Evolutionary conservation across 768 basidiomycete genomes (phyloP).

Genomic region (Rhodotorula paludigena): DNA sequence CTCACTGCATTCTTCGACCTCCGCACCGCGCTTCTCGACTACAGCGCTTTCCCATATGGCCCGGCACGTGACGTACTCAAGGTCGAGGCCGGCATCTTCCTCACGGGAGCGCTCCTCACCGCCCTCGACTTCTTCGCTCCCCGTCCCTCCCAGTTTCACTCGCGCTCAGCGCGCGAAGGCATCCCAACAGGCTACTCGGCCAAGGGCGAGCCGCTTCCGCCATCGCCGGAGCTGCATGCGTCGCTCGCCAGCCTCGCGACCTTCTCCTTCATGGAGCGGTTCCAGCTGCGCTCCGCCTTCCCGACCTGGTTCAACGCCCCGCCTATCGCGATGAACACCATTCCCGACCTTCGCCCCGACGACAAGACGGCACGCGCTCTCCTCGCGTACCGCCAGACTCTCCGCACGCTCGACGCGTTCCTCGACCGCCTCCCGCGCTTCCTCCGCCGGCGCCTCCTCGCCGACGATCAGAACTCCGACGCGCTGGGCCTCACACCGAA

Average conservation of each 20-base stretch:
- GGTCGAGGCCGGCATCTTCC: constrained; percentile 23
- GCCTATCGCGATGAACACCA: constrained; percentile 8
- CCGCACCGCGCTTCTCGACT: constrained; percentile 36
- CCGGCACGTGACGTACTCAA: not conserved
- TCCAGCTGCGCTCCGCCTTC: constrained; percentile 25
- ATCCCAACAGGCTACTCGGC: not conserved
- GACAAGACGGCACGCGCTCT: constrained; percentile 44
- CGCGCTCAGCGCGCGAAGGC: constrained; percentile 2
- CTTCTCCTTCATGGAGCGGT: constrained; percentile 38
- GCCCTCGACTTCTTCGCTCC: constrained; percentile 37
- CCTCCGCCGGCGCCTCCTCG: constrained; percentile 6
- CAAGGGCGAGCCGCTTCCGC: constrained; percentile 11
- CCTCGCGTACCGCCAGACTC: constrained; percentile 39
- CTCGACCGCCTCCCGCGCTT: not conserved
- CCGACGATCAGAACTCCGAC: not conserved
- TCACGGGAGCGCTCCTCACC: constrained; percentile 20
- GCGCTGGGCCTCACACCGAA: constrained; percentile 16
- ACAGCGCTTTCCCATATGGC: not conserved
- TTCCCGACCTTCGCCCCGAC: constrained; percentile 44
- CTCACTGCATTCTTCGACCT: constrained; percentile 41
- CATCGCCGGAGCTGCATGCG: constrained; percentile 37
- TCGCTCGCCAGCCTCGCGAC: constrained; percentile 40
- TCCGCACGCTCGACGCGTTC: constrained; percentile 10
- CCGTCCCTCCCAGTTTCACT: constrained; percentile 17
- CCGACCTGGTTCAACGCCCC: not conserved